These are phyloP conservation scores for Thalassiosira profunda DNA, from an alignment of 108 stramenopile genomes.

Conservation along the genomic window DNA sequence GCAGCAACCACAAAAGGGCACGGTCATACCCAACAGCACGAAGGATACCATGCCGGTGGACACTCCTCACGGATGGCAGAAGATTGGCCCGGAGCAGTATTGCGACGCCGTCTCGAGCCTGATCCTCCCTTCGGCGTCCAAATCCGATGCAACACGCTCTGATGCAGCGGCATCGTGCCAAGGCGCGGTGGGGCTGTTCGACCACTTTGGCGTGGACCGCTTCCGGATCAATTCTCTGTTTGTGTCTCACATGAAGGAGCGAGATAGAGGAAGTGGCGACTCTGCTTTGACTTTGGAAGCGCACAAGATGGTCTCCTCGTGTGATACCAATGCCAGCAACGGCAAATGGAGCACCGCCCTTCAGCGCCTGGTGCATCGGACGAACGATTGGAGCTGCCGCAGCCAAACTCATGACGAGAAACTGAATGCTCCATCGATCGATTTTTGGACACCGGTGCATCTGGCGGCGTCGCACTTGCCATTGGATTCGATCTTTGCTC, in stretches of 20 bases:
- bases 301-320: too few relatives aligned
- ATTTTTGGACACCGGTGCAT: constrained; percentile 20
- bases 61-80: constrained; percentile 81
- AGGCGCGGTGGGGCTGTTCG: constrained; percentile 47
- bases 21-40: constrained; percentile 45
- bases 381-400: constrained; percentile 15
- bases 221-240: constrained; percentile 19
- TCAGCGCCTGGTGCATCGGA: constrained; percentile 22
- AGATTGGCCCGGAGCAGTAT: constrained; percentile 60
- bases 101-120: constrained; percentile 39
- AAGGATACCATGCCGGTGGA: constrained; percentile 59
- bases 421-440: constrained; percentile 5
- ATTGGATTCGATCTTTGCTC: constrained; percentile 11
- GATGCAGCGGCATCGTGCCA: neutral
- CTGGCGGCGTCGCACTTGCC: constrained; percentile 12
- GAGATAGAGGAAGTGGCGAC: neutral
- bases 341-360: neutral
- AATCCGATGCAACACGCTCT: too few relatives aligned
- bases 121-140: neutral
- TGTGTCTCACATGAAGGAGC: neutral
- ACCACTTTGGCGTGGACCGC: constrained; percentile 24
- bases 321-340: neutral
- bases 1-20: constrained; percentile 6
- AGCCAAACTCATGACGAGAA: neutral
- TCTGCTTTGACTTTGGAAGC: neutral